Evolutionary conservation across 176 grass and related monocot genomes (phyloP).

Genomic region (Triticum urartu): DNA sequence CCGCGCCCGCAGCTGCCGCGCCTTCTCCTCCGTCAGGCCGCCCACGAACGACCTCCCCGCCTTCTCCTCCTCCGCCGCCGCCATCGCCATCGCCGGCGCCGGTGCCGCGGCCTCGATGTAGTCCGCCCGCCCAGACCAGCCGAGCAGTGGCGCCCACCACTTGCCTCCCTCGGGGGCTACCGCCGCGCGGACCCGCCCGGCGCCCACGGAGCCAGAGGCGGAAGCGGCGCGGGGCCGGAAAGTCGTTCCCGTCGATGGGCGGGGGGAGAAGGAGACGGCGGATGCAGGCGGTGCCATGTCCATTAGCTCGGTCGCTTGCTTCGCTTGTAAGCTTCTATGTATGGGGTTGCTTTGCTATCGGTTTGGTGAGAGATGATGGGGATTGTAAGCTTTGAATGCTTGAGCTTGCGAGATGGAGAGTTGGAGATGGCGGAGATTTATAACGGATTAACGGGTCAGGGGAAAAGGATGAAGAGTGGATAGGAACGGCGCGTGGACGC

Average conservation of each 20-base stretch:
- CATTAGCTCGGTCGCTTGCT: neutral
- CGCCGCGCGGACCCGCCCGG: neutral
- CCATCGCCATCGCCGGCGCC: neutral
- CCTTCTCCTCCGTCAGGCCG: slow-evolving; percentile 53
- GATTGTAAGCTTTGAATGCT: no score
- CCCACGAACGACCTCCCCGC: slow-evolving; percentile 4
- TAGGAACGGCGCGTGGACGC: slow-evolving; percentile 6
- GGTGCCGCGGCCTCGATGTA: slow-evolving; percentile 50
- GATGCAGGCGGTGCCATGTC: neutral
- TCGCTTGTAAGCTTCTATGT: neutral
- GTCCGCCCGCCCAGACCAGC: slow-evolving; percentile 62
- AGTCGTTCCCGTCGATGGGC: neutral
- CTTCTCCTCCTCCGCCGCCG: no score
- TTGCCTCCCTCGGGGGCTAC: neutral
- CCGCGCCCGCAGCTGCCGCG: slow-evolving; percentile 15
- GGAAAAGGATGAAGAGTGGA: neutral
- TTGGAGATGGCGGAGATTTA: neutral
- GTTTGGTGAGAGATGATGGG: neutral
- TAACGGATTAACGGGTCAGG: neutral
- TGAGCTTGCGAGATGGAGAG: neutral
- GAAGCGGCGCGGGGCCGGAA: neutral
- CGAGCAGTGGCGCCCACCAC: slow-evolving; percentile 76
- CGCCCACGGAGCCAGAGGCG: neutral
- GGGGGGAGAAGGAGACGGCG: neutral
- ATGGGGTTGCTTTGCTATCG: neutral